Evolutionary conservation across 306 rosid species (phyloP).

Genomic region (Pyrus pyrifolia): DNA sequence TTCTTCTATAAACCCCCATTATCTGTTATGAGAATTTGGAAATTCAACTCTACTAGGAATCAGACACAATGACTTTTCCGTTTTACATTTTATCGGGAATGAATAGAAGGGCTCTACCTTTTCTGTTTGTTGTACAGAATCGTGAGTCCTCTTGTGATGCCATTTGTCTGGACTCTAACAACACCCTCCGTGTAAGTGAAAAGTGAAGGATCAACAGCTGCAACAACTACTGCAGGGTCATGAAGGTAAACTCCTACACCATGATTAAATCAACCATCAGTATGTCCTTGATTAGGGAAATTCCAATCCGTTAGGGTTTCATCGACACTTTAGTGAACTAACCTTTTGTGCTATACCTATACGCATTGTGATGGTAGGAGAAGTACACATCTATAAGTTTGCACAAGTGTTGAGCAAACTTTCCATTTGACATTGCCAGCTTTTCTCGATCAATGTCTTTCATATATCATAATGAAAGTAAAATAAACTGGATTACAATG

Average conservation of each 20-base stretch:
- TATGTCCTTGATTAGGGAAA: background rate
- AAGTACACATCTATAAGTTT: constrained; percentile 69
- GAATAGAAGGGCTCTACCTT: constrained; percentile 29
- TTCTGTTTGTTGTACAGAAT: constrained; percentile 64
- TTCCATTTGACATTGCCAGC: constrained; percentile 67
- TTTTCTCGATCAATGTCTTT: constrained; percentile 67
- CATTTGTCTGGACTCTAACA: constrained; percentile 88
- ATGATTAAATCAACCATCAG: constrained; percentile 19
- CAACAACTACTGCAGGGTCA: constrained; percentile 76
- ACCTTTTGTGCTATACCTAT: constrained; percentile 55
- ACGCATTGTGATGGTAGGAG: constrained; percentile 67
- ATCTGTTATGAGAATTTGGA: too few species aligned
- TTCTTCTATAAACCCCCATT: too few species aligned
- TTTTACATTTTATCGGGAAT: background rate
- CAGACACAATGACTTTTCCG: background rate
- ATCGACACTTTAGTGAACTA: constrained; percentile 15
- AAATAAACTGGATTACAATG: background rate
- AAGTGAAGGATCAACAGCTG: constrained; percentile 70
- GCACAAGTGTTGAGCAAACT: constrained; percentile 65
- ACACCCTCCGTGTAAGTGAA: constrained; percentile 66
- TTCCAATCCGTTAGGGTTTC: constrained; percentile 6
- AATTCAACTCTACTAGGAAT: background rate
- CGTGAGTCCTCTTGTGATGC: constrained; percentile 87
- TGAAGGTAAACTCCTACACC: constrained; percentile 85
- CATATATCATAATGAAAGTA: constrained; percentile 10